Evolutionary conservation across 371 early-diverging fungal genomes (phyloP).

Genomic region (Rhizoclosmatium hyalinum): DNA sequence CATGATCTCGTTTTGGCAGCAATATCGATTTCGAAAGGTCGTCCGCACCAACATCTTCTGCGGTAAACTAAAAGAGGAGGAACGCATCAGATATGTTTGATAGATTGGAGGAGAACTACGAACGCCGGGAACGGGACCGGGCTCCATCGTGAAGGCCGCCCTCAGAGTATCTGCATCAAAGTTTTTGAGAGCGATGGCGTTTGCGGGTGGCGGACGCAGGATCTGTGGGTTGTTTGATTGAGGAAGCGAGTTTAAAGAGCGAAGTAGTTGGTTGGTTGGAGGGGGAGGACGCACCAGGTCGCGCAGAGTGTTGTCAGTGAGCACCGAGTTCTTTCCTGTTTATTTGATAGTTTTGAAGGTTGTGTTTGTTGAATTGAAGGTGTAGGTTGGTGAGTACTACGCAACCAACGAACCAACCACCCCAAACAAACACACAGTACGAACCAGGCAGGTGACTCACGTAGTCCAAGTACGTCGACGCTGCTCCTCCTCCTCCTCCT

Average conservation of each 20-base stretch:
- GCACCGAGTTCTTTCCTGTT: not conserved
- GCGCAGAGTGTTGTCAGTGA: not conserved
- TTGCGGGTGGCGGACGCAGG: not conserved
- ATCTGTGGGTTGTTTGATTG: not conserved
- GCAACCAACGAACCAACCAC: not conserved
- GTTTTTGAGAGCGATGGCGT: not conserved
- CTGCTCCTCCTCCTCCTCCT: too few species aligned
- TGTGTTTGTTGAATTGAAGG: not conserved
- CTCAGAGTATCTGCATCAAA: not conserved
- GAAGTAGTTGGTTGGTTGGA: not conserved
- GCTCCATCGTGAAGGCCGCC: conserved; percentile 3
- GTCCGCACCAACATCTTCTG: not conserved
- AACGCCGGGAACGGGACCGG: conserved; percentile 1
- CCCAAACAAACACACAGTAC: not conserved
- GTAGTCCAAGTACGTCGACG: not conserved
- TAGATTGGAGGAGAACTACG: not conserved
- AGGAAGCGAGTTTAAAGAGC: not conserved
- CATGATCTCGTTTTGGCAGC: not conserved
- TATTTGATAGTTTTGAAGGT: not conserved
- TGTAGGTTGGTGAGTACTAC: too few species aligned
- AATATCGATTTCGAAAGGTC: not conserved
- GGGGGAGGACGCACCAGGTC: not conserved
- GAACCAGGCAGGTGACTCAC: not conserved
- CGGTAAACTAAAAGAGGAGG: not conserved
- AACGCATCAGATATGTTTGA: not conserved